Evolutionary conservation across 805 yeast genomes (phyloP).

Genomic region (Barnettozyma californica): DNA sequence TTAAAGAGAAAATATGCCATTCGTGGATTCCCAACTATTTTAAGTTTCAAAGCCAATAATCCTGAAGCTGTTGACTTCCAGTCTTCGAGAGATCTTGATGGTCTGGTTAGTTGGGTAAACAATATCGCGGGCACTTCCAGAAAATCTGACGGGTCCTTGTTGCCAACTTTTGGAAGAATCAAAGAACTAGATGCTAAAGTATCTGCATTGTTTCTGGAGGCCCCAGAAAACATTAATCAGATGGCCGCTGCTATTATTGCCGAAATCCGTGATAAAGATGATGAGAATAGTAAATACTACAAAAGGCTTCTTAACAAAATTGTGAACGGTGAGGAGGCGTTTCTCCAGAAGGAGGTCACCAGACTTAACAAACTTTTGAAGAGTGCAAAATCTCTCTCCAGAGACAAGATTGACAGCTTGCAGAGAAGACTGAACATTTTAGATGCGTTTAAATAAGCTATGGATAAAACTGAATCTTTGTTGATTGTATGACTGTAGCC

Average conservation of each 20-base stretch:
- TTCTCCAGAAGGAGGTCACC: conserved; percentile 35
- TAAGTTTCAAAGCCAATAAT: conserved; percentile 38
- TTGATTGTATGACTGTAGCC: too few species aligned
- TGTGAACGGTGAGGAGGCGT: conserved; percentile 37
- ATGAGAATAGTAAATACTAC: conserved; percentile 39
- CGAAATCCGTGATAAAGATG: conserved; percentile 4
- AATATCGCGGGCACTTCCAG: conserved; percentile 31
- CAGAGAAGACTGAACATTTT: conserved; percentile 47
- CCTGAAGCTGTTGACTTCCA: conserved; percentile 22
- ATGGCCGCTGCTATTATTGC: conserved; percentile 30
- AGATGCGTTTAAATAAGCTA: conserved; percentile 15
- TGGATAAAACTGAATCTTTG: neutral
- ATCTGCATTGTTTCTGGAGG: conserved; percentile 22
- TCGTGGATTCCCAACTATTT: conserved; percentile 45
- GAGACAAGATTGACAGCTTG: conserved; percentile 42
- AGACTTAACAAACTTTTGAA: conserved; percentile 40
- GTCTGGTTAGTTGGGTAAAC: conserved; percentile 53
- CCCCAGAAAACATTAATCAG: conserved; percentile 17
- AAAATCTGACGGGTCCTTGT: conserved; percentile 32
- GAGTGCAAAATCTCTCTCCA: conserved; percentile 30
- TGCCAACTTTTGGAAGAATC: conserved; percentile 25
- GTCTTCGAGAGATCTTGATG: conserved; percentile 42
- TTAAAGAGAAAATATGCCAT: conserved; percentile 36
- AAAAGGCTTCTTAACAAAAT: conserved; percentile 41
- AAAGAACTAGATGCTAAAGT: conserved; percentile 19